Evolutionary conservation across 2,329 filamentous ascomycete genomes (phyloP), one percentile per base, ranked within the genome.

Genomic region (Colletotrichum karsti): DNA sequence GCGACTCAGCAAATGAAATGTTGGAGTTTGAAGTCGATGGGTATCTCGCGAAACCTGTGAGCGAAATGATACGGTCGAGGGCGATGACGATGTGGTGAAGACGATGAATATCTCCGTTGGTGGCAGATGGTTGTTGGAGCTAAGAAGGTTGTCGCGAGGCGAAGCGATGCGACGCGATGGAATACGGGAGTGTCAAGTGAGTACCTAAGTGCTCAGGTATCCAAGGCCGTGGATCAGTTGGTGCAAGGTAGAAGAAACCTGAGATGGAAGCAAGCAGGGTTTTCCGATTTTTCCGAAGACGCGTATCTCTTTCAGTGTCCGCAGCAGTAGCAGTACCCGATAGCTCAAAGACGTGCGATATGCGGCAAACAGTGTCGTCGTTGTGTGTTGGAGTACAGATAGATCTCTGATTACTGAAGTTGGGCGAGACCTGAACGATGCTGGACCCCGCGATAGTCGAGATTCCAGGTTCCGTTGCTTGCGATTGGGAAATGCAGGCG

Each of bases 401-500:
- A 6, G 10, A 28, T 56, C 24, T 33, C 22, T 56, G 53, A 42
- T 56, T 5, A 42, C 9, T 22, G 53, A 42, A n/a, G 22, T 13
- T 44, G 24, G 37, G 22, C 26, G 28, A 30, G 39, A 39, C 12
- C n/a, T n/a, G 15, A 35, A 10, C n/a, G n/a, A 9, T 33, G 55
- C 39, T 39, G 26, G 24, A 35, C 39, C 39, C 55, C 55, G 55
- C 55, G 55, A 58, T 35, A 35, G 33, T 35, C 10, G 33, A 13
- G 10, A 20, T n/a, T 33, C 26, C n/a, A 46, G 39, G 18, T 46
- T n/a, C n/a, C n/a, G n/a, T n/a, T n/a, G n/a, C n/a, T n/a, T 58
- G 55, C 55, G 55, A 57, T n/a, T 50, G 37, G 37, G 26, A 50
- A n/a, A 35, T 50, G 50, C 26, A 50, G 53, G 33, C 58, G 51